A percentile compares a stretch with the other conserved stretches of the same genome.
These are phyloP conservation scores for Amphicarpaea edgeworthii DNA, from an alignment of 306 rosid species.

Conservation along the genomic window DNA sequence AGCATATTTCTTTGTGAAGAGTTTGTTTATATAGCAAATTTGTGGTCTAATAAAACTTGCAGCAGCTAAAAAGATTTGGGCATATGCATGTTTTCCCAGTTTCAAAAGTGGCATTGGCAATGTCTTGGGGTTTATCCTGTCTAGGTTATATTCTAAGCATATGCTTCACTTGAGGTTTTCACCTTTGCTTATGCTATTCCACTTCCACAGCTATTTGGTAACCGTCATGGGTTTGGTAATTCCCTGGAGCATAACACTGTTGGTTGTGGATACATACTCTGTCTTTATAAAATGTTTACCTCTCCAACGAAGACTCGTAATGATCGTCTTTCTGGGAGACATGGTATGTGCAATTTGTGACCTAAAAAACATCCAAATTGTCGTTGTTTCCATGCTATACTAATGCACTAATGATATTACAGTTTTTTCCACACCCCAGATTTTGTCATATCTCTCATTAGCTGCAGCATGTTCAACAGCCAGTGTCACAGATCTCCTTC, in stretches of 20 bases:
- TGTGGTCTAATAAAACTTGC: not conserved
- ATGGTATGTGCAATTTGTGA: slow-evolving; percentile 59
- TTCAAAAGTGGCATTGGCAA: not conserved
- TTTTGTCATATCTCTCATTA: slow-evolving; percentile 73
- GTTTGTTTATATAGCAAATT: not conserved
- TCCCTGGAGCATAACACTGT: slow-evolving; percentile 87
- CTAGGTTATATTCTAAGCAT: slow-evolving; percentile 14
- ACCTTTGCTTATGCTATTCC: slow-evolving; percentile 40
- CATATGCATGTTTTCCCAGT: not conserved
- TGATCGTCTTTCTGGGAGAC: slow-evolving; percentile 67
- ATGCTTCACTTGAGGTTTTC: slow-evolving; percentile 9
- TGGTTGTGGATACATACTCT: slow-evolving; percentile 75
- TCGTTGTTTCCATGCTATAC: slow-evolving; percentile 22
- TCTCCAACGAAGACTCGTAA: slow-evolving; percentile 62
- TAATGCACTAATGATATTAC: slow-evolving; percentile 32
- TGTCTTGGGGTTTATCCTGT: slow-evolving; percentile 3
- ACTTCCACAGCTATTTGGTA: slow-evolving; percentile 78
- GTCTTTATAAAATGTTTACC: slow-evolving; percentile 69
- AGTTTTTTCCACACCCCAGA: slow-evolving; percentile 51
- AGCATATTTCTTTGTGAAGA: slow-evolving; percentile 1
- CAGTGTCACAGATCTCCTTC: slow-evolving; percentile 69
- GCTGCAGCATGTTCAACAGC: slow-evolving; percentile 91
- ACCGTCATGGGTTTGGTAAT: slow-evolving; percentile 88
- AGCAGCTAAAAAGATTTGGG: slow-evolving; percentile 18
- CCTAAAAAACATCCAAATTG: not conserved